Evolutionary conservation across 1,284 basidiomycete species (phyloP).

Genomic region (Microbotryum saponariae): DNA sequence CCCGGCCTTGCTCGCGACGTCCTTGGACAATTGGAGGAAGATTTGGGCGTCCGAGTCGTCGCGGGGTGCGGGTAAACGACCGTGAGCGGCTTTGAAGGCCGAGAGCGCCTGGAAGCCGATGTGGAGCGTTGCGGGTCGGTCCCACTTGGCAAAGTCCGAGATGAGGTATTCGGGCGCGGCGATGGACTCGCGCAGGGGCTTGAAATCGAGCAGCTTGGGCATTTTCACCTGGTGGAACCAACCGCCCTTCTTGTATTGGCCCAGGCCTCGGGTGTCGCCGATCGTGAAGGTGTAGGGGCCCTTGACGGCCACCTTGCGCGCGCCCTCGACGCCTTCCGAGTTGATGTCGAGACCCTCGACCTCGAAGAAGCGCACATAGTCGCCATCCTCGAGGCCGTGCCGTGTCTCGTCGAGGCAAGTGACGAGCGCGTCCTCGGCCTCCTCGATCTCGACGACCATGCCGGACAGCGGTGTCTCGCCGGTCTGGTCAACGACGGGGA

Average conservation of each 20-base stretch:
- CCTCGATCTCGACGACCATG: slow-evolving; percentile 87
- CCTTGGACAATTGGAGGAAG: slow-evolving; percentile 69
- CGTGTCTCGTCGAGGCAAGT: slow-evolving; percentile 96
- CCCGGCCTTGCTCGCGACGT: slow-evolving; percentile 50
- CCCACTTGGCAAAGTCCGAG: slow-evolving; percentile 97
- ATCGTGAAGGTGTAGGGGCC: slow-evolving; percentile 95
- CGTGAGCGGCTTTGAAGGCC: slow-evolving; percentile 57
- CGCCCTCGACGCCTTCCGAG: slow-evolving; percentile 39
- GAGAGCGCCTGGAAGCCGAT: slow-evolving; percentile 92
- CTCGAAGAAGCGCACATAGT: slow-evolving; percentile 96
- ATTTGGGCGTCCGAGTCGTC: slow-evolving; percentile 71
- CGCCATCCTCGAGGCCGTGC: slow-evolving; percentile 95
- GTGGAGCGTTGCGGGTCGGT: slow-evolving; percentile 82
- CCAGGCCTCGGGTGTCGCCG: slow-evolving; percentile 72
- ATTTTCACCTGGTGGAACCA: slow-evolving; percentile 99
- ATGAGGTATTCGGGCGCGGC: slow-evolving; percentile 80
- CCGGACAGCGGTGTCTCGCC: slow-evolving; percentile 89
- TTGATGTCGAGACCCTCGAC: slow-evolving; percentile 77
- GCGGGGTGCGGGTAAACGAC: slow-evolving; percentile 71
- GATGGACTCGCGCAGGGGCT: slow-evolving; percentile 83
- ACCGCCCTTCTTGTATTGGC: slow-evolving; percentile 79
- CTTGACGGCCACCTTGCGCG: slow-evolving; percentile 84
- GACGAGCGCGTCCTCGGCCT: slow-evolving; percentile 82
- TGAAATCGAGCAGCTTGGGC: slow-evolving; percentile 92
- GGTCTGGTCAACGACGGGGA: slow-evolving; percentile 88